Evolutionary conservation across 2,329 filamentous ascomycete species (phyloP), one percentile per base, ranked within the genome.

Genomic region (Gliomastix tumulicola): DNA sequence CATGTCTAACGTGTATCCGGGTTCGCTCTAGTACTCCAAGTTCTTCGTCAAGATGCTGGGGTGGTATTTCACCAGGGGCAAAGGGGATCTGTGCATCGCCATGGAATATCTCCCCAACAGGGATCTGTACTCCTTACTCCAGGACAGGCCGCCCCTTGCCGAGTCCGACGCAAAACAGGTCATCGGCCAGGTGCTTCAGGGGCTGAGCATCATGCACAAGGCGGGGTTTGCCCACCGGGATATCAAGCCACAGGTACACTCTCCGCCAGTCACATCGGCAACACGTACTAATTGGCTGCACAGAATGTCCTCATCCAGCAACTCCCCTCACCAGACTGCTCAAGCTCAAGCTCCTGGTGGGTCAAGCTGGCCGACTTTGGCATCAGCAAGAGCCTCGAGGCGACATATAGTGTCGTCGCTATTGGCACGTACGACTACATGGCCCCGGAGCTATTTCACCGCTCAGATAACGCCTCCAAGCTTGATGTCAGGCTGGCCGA

Each of bases 41-140:
- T 44, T 34, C 34, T 53, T 53, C 22, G 47, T 52, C n/a, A 44
- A 44, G 25, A 39, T 37, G n/a, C 32, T 43, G 10, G 49, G 48
- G 7, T 53, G 49, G 50, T 52, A 48, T 31, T 34, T 41, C 12
- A 23, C 17, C 4, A n/a, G n/a, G n/a, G n/a, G n/a, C n/a, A 16
- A 32, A 3, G 28, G 38, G 1, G 39, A 21, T 6, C 34, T 51
- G 4, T 47, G 36, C 32, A 49, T 53, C 22, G 44, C 46, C 7
- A 52, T 51, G 50, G 47, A 52, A 30, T 50, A 47, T 30, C 33
- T 44, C 23, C 42, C 44, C 9, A 16, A 39, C 6, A 48, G 50
- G 1, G 47, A 51, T 18, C 32, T 53, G n/a, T 34, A 44, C 18
- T 34, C 30, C 1, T 42, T 50, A 28, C 31, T 52, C 10, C 10